Conservation (phyloP, 2,329 filamentous ascomycete species). For the Microcera coccophila region DNA sequence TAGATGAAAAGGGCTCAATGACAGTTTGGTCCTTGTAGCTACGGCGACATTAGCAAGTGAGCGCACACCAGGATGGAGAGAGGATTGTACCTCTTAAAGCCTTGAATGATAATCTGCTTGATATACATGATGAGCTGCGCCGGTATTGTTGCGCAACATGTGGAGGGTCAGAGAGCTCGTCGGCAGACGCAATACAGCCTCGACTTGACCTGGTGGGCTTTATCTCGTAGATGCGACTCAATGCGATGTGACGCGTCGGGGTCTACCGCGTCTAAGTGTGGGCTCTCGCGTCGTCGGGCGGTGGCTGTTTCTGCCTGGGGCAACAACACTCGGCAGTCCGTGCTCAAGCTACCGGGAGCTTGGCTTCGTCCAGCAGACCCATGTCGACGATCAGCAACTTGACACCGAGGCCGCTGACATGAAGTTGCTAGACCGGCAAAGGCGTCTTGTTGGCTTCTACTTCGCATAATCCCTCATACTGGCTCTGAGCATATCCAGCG, state of each 20-base stretch:
- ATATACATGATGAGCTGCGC: slow-evolving; percentile 73
- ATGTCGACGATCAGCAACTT: slow-evolving; percentile 13
- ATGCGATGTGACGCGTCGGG: slow-evolving; percentile 29
- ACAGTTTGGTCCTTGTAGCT: slow-evolving; percentile 99
- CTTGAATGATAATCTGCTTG: slow-evolving; percentile 99
- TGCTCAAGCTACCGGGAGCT: slow-evolving; percentile 2
- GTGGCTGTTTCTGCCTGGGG: slow-evolving; percentile 24
- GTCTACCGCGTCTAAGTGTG: too few species aligned
- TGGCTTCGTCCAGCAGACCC: slow-evolving; percentile 7
- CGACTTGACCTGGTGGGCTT: slow-evolving; percentile 17
- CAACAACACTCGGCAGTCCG: slow-evolving; percentile 5
- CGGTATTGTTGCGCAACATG: slow-evolving; percentile 39
- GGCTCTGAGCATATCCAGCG: too few species aligned
- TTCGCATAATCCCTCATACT: too few species aligned
- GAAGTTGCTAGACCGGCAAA: neutral
- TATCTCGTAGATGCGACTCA: slow-evolving; percentile 20
- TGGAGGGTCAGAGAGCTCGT: slow-evolving; percentile 22
- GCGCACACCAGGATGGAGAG: slow-evolving; percentile 6
- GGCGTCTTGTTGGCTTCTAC: too few species aligned
- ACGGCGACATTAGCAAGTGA: slow-evolving; percentile 18
- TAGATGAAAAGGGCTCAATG: slow-evolving; percentile 95
- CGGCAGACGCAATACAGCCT: slow-evolving; percentile 23
- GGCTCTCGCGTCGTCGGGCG: slow-evolving; percentile 26
- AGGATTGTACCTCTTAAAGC: slow-evolving; percentile 84
- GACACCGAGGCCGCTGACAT: slow-evolving; percentile 1